Conservation (phyloP, 1,284 basidiomycete species). For the Cutaneotrichosporon mucoides region DNA sequence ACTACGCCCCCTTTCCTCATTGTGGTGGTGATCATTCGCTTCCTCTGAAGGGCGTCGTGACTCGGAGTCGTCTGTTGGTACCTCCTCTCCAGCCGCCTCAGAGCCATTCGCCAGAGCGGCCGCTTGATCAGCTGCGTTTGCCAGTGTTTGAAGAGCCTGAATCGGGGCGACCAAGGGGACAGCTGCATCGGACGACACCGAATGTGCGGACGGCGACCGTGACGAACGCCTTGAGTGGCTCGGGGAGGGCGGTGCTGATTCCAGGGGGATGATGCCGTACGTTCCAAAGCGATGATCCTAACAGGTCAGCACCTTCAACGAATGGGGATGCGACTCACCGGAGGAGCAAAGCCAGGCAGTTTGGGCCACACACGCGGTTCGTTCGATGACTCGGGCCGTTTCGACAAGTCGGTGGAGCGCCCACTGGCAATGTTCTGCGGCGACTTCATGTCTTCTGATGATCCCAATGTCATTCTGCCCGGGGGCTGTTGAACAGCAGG, state of each 20-base stretch:
- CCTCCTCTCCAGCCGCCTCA: not conserved
- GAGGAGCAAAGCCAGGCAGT: slow-evolving; percentile 81
- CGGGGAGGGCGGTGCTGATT: slow-evolving; percentile 63
- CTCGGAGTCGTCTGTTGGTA: not conserved
- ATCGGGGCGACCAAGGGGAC: slow-evolving; percentile 72
- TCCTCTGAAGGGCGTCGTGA: not conserved
- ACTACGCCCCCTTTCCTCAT: slow-evolving; percentile 5
- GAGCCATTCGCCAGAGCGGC: slow-evolving; percentile 50
- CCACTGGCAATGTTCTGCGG: slow-evolving; percentile 37
- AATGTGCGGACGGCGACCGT: slow-evolving; percentile 65
- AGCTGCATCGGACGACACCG: slow-evolving; percentile 68
- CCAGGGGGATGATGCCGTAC: slow-evolving; percentile 65
- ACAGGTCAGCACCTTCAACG: slow-evolving; percentile 15
- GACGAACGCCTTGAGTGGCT: slow-evolving; percentile 32
- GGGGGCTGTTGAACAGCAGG: not conserved
- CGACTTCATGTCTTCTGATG: slow-evolving; percentile 8
- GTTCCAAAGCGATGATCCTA: slow-evolving; percentile 83
- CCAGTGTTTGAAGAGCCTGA: slow-evolving; percentile 83
- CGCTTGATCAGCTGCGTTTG: slow-evolving; percentile 87
- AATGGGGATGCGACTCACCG: slow-evolving; percentile 53
- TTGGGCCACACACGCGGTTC: slow-evolving; percentile 60
- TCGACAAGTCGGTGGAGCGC: not conserved
- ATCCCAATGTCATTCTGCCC: not conserved
- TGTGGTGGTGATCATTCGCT: not conserved
- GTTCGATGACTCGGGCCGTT: not conserved